These are phyloP conservation scores for Sarocladiaceae sp. DNA, from an alignment of 2,329 filamentous ascomycete species.

Conservation along the genomic window DNA sequence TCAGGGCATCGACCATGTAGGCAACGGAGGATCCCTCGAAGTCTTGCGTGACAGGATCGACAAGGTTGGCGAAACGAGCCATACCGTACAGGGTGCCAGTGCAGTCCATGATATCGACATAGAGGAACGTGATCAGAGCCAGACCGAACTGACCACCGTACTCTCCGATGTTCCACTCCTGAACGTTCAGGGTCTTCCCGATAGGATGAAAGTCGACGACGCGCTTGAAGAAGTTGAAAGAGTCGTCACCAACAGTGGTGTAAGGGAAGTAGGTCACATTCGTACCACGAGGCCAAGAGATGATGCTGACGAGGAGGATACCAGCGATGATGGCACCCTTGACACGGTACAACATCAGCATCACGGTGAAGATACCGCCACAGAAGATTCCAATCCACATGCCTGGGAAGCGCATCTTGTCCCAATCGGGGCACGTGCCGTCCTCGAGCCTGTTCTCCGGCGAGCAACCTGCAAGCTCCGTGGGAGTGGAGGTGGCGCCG, in stretches of 20 bases:
- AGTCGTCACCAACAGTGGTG: slow-evolving; percentile 58
- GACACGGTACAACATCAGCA: slow-evolving; percentile 79
- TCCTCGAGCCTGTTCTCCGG: slow-evolving; percentile 30
- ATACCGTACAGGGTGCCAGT: slow-evolving; percentile 86
- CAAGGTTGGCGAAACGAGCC: slow-evolving; percentile 74
- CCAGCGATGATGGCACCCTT: slow-evolving; percentile 82
- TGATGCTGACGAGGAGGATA: slow-evolving; percentile 77
- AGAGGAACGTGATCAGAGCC: slow-evolving; percentile 81
- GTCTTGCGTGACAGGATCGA: slow-evolving; percentile 77
- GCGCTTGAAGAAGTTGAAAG: slow-evolving; percentile 82
- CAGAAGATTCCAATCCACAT: slow-evolving; percentile 90
- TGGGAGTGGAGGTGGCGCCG: slow-evolving; percentile 60
- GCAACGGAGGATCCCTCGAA: slow-evolving; percentile 81
- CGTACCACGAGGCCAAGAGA: slow-evolving; percentile 78
- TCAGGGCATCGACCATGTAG: slow-evolving; percentile 74
- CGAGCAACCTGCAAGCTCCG: slow-evolving; percentile 68
- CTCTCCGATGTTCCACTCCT: slow-evolving; percentile 64
- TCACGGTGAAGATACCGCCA: slow-evolving; percentile 70
- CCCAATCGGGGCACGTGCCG: slow-evolving; percentile 54
- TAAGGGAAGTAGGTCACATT: slow-evolving; percentile 77
- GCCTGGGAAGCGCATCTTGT: slow-evolving; percentile 76
- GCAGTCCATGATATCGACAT: slow-evolving; percentile 83
- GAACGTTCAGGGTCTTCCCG: slow-evolving; percentile 58
- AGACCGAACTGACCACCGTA: slow-evolving; percentile 73
- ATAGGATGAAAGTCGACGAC: slow-evolving; percentile 83